Evolutionary conservation across 106 monocot genomes (phyloP).

Genomic region (Allium fistulosum): DNA sequence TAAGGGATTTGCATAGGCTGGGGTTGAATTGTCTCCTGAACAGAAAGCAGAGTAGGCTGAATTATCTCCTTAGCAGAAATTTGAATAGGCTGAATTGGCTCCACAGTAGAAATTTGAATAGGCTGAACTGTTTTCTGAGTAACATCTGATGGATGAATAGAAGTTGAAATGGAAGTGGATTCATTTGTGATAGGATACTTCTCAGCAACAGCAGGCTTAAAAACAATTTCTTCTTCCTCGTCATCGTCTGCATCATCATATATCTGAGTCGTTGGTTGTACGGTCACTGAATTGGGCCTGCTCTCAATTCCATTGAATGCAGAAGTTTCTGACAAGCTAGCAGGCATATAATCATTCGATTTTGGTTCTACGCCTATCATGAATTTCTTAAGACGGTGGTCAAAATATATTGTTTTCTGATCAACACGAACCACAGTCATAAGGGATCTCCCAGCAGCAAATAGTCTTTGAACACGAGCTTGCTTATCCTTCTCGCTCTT

Average conservation of each 20-base stretch:
- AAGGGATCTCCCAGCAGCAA: constrained; percentile 69
- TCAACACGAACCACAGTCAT: constrained; percentile 50
- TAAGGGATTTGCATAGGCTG: constrained; percentile 21
- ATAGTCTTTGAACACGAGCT: constrained; percentile 69
- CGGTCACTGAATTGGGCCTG: background rate
- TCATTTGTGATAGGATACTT: constrained; percentile 16
- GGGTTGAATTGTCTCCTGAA: constrained; percentile 10
- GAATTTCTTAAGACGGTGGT: constrained; percentile 57
- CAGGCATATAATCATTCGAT: constrained; percentile 13
- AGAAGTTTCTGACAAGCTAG: constrained; percentile 4
- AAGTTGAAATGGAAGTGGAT: constrained; percentile 8
- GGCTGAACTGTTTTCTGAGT: constrained; percentile 15
- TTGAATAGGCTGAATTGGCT: constrained; percentile 12
- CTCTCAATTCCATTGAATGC: constrained; percentile 17
- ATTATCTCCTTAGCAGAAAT: constrained; percentile 11
- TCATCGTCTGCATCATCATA: constrained; percentile 36
- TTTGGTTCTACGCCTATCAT: constrained; percentile 34
- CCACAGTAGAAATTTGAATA: constrained; percentile 12
- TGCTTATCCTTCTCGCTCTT: constrained; percentile 57
- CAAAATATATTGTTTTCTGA: constrained; percentile 57
- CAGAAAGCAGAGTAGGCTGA: constrained; percentile 3
- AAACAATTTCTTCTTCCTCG: constrained; percentile 89
- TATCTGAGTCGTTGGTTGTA: constrained; percentile 13
- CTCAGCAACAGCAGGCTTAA: constrained; percentile 58
- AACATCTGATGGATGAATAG: background rate